A percentile compares a stretch with the other conserved stretches of the same genome.
phyloP scores from a whole-genome alignment of 2,329 filamentous ascomycete species.

The Tolypocladium guangdongense region DNA sequence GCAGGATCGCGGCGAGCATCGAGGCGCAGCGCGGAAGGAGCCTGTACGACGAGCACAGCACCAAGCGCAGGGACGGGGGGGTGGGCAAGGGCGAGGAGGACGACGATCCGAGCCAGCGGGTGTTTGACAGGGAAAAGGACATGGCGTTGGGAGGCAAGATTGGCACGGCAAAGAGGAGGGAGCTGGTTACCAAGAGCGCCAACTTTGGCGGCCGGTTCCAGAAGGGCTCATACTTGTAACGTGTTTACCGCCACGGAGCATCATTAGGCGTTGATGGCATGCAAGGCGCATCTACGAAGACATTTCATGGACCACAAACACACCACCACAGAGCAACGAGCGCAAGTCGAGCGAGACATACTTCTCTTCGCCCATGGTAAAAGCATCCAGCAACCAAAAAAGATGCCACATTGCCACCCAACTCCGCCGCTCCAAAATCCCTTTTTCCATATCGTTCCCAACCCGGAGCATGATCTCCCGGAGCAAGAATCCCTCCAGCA shows the following conservation, averaged over 20 bases:
- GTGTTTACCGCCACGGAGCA: too few species aligned
- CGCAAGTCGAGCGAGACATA: neutral
- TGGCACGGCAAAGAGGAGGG: slow-evolving; percentile 59
- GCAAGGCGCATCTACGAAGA: too few species aligned
- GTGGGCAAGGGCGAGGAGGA: slow-evolving; percentile 45
- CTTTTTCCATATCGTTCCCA: slow-evolving; percentile 14
- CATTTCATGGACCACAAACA: neutral
- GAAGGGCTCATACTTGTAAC: slow-evolving; percentile 58
- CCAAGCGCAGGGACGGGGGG: slow-evolving; percentile 17
- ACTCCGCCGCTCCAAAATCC: slow-evolving; percentile 22
- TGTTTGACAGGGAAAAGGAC: slow-evolving; percentile 89
- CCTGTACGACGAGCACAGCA: slow-evolving; percentile 47
- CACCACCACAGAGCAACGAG: neutral
- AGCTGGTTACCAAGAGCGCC: slow-evolving; percentile 67
- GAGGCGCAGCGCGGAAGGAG: slow-evolving; percentile 45
- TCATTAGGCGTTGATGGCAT: neutral
- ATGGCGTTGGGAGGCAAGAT: slow-evolving; percentile 70
- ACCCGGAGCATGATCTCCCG: slow-evolving; percentile 15
- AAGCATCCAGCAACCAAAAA: slow-evolving; percentile 8
- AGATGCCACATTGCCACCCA: slow-evolving; percentile 15
- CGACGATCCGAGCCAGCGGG: slow-evolving; percentile 82
- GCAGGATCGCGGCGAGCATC: slow-evolving; percentile 35
- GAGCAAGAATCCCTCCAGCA: slow-evolving; percentile 12
- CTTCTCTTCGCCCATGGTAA: neutral
- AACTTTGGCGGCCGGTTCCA: slow-evolving; percentile 77